Percentiles rank a stretch among this genome's conserved stretches.
phyloP scores from a whole-genome alignment of 208 protist species.

The Trypanosoma melophagium region DNA sequence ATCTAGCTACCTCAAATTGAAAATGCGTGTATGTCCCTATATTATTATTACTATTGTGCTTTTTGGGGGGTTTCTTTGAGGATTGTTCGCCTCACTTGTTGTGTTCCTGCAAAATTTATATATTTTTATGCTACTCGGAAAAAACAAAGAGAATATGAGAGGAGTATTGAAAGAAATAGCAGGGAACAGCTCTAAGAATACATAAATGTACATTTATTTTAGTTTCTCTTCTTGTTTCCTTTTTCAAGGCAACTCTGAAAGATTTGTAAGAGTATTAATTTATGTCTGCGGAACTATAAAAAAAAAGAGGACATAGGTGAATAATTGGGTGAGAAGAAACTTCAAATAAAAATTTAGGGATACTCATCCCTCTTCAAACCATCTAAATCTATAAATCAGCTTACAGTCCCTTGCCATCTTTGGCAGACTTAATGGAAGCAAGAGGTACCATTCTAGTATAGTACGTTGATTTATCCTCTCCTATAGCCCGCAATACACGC shows the following conservation, averaged over 20 bases:
- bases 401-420: neutral
- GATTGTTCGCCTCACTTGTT: too few species aligned
- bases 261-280: too few species aligned
- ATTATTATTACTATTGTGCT: too few species aligned
- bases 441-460: constrained; percentile 6
- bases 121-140: neutral
- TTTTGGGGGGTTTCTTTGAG: too few species aligned
- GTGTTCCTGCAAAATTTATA: constrained; percentile 4
- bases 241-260: too few species aligned
- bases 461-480: constrained; percentile 27
- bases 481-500: constrained; percentile 47
- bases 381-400: neutral
- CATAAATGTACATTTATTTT: too few species aligned
- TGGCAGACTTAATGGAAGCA: neutral
- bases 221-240: too few species aligned
- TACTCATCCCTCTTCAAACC: neutral
- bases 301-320: too few species aligned
- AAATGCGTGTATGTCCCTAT: neutral
- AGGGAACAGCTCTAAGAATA: neutral
- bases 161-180: neutral
- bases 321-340: neutral
- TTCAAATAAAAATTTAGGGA: neutral
- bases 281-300: too few species aligned
- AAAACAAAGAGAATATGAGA: neutral
- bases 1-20: neutral